Base-by-base conservation (phyloP, 2,329 filamentous ascomycete genomes). In the Fusarium clavum region DNA sequence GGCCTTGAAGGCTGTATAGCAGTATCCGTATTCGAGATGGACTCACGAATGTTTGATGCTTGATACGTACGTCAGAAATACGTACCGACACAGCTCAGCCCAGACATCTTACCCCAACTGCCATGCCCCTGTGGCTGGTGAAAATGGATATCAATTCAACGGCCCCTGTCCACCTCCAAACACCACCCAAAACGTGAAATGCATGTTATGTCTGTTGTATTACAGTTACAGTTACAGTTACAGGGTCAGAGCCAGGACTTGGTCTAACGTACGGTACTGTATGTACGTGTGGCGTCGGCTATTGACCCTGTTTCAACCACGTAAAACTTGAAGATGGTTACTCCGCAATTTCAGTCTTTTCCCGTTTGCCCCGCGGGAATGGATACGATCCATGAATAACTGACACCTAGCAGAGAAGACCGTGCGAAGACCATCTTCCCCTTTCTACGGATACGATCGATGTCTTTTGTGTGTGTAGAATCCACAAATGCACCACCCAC, bases 271-370 rank as follows among this genome's bases (percentile, higher is more conserved):
- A 27, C 20, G n/a, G 34, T 22, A n/a, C n/a, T 20, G 24, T 40
- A 29, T 25, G 32, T 48, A 54, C 46, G 41, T 75, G 73, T 75
- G 73, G 73, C 68, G 61, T 65, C 73, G 73, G 73, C 70, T 74
- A 73, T 74, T 69, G 46, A 64, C 61, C 65, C 67, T 64, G 53
- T 64, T 64, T 73, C 52, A 74, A 64, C 64, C 56, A 67, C 72
- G 57, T 64, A 72, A 71, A 69, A 73, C 55, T 66, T 73, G 64
- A 73, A 62, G 64, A 70, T 65, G 68, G 58, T 60, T 74, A 67
- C 72, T 74, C 72, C 72, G 72, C 70, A 74, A 73, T 75, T 64
- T 75, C 44, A 61, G 57, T 52, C 52, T 57, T 66, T 65, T 65
- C 57, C 57, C 61, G 62, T 64, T 52, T 54, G 56, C 63, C 62